Evolutionary conservation across 257 asterid species (phyloP), one percentile per base, ranked within the genome.

Genomic region (Knoxia roxburghii): DNA sequence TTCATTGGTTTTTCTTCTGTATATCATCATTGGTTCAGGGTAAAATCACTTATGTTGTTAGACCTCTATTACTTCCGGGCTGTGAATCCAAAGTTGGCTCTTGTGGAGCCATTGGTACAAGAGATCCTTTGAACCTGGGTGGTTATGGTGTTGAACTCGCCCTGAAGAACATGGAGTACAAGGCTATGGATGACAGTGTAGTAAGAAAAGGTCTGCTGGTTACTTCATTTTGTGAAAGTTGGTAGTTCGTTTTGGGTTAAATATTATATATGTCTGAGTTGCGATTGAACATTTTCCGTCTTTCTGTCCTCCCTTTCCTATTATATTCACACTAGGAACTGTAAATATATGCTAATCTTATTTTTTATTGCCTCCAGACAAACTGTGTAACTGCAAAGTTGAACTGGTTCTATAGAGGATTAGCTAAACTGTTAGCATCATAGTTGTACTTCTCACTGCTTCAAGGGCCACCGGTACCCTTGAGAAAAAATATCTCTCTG

Each of bases 61-160:
- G 99, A 78, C 93, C 99, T 68, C 89, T 88, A 75, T 76, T 94
- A 83, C 95, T 87, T 65, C 79, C 95, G 74, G 95, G 95, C 3
- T 94, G 99, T 77, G 95, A 86, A 83, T 76, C 92, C 72, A 83
- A 82, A 79, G 79, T 73, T 79, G 75, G 87, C 56, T 46, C 77
- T 18, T 94, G 99, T 85, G 97, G 93, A 74, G 79, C 85, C 74
- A 76, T 90, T 74, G 99, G 99, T 73, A 73, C 93, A n/a, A 85
- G 84, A 68, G 96, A 84, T 55, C 84, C 95, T 75, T 65, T 87
- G 71, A 86, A 85, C 81, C 81, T 94, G 78, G 97, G 92, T 74
- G 99, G 99, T 64, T 94, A 94, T 74, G 99, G 99, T 54, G 99
- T 94, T 75, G 99, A 94, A 85, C 99, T 94, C 79, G 99, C 99